Evolutionary conservation across 176 grass and related monocot species (phyloP), one percentile per base, ranked within the genome.

Genomic region (Oryza australiensis): DNA sequence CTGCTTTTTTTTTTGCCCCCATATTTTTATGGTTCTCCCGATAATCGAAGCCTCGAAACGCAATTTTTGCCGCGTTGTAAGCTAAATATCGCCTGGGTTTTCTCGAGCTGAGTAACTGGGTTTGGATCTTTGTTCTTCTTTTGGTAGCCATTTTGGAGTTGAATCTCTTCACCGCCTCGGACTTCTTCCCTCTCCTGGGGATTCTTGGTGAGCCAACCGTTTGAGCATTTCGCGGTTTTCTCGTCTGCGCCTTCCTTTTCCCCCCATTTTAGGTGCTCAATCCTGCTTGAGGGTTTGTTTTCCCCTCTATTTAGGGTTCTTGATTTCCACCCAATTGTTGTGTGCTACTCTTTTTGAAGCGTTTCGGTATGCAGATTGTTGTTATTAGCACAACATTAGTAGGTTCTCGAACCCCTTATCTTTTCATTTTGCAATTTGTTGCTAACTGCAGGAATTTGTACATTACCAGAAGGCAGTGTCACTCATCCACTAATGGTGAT

Each of bases 381-480:
- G 70, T 24, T 70, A 12, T 48, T 63, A 23, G 33, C 26, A 10
- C 1, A 23, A 8, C 4, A 16, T 72, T 67, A 6, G 9, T 72
- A 45, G 4, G 10, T 24, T 60, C 55, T 24, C 49, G 3, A 6
- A 5, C 8, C 10, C 7, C n/a, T n/a, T n/a, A n/a, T 10, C 10
- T 40, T 40, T 55, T n/a, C 5, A 5, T 14, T 34, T n/a, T 60
- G 55, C 55, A 24, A 24, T 9, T 24, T 60, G 14, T 30, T 72
- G 33, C 83, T 72, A 6, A 65, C 41, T 46, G 45, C 4, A 33
- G 7, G 13, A 73, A 48, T 73, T 5, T 86, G 11, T 37, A 29
- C 16, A 65, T 67, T 81, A 7, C 26, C 26, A 85, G 87, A 70
- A 67, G 66, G 83, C 49, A 69, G 29, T 45, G 66, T 68, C 48